Conservation (phyloP, 768 basidiomycete species). For the Lactarius trivialis region DNA sequence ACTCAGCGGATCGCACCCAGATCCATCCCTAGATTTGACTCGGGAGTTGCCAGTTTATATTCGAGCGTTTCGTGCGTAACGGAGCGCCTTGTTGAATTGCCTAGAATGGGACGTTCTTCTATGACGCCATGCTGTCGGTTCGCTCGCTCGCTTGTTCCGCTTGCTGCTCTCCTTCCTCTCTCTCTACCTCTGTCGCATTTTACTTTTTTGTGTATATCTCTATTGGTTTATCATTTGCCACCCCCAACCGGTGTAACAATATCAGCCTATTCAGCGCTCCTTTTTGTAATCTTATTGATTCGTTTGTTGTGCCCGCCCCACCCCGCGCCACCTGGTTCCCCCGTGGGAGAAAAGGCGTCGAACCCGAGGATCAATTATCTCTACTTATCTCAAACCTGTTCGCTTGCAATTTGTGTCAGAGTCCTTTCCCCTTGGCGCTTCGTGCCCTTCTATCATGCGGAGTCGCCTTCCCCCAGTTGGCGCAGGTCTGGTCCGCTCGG, state of each 20-base stretch:
- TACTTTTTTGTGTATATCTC: constrained; percentile 13
- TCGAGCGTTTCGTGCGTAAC: constrained; percentile 16
- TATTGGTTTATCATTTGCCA: constrained; percentile 17
- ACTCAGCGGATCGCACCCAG: constrained; percentile 58
- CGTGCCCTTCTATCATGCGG: background rate
- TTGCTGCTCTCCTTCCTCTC: background rate
- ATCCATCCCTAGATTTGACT: constrained; percentile 45
- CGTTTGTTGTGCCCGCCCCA: background rate
- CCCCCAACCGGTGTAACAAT: constrained; percentile 19
- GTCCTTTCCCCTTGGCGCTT: background rate
- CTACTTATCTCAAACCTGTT: background rate
- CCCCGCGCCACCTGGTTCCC: background rate
- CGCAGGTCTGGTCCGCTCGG: background rate
- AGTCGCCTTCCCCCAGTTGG: background rate
- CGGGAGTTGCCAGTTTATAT: constrained; percentile 15
- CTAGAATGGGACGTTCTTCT: constrained; percentile 16
- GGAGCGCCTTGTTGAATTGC: constrained; percentile 21
- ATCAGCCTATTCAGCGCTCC: constrained; percentile 17
- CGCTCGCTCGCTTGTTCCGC: background rate
- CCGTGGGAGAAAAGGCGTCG: background rate
- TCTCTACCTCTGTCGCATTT: constrained; percentile 5
- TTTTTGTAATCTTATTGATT: background rate
- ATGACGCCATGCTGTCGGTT: constrained; percentile 14
- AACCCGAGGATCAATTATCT: background rate
- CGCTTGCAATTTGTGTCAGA: background rate